A percentile compares a stretch with the other conserved stretches of the same genome.
Conservation (phyloP, 805 yeast genomes). For the Torulaspora indica region DNA sequence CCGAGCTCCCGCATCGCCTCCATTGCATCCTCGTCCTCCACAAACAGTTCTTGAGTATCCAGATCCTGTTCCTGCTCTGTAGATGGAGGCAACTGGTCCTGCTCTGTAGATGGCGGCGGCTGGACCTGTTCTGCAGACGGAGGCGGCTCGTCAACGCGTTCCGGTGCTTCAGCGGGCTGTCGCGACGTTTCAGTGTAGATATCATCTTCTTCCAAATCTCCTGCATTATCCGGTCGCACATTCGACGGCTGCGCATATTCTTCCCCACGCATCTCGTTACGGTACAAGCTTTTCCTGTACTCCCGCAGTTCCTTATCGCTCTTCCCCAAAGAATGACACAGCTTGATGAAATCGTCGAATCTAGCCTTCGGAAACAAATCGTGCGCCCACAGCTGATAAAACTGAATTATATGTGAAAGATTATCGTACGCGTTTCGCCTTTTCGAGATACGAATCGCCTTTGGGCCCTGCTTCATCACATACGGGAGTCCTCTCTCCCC, state of each 20-base stretch:
- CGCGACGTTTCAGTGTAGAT: neutral
- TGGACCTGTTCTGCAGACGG: neutral
- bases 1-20: slow-evolving; percentile 28
- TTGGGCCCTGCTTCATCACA: slow-evolving; percentile 38
- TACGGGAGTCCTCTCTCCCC: slow-evolving; percentile 55
- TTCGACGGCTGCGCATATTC: neutral
- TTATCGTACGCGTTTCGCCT: slow-evolving; percentile 27
- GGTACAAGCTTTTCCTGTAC: slow-evolving; percentile 39
- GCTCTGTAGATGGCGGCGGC: too few relatives aligned
- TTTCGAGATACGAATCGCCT: slow-evolving; percentile 35
- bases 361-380: slow-evolving; percentile 72
- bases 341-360: slow-evolving; percentile 60
- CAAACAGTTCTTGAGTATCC: slow-evolving; percentile 15
- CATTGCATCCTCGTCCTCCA: slow-evolving; percentile 28
- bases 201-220: neutral
- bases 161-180: too few relatives aligned
- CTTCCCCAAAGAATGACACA: slow-evolving; percentile 49
- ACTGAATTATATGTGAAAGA: slow-evolving; percentile 40
- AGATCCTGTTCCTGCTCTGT: slow-evolving; percentile 1
- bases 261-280: slow-evolving; percentile 36
- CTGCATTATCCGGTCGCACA: neutral
- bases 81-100: neutral
- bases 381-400: slow-evolving; percentile 75
- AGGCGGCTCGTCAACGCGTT: neutral
- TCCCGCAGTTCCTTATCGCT: slow-evolving; percentile 40